Conservation (phyloP, 2,329 filamentous ascomycete genomes). For the Nemania diffusa region DNA sequence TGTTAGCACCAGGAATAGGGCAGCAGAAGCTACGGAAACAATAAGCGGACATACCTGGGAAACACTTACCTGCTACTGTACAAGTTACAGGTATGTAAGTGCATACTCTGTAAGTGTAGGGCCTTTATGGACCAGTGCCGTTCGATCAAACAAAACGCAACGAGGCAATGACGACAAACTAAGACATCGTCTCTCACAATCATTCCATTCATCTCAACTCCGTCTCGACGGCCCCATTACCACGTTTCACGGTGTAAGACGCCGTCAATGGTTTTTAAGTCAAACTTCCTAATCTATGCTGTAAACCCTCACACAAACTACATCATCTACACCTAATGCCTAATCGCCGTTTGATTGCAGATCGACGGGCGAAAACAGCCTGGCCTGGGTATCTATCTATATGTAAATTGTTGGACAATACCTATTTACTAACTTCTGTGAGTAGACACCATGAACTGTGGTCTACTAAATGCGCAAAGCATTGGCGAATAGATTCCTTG, state of each 20-base stretch:
- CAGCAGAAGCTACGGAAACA: slow-evolving; percentile 7
- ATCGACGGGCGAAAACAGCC: not conserved
- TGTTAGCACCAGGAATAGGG: not conserved
- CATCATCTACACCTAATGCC: not conserved
- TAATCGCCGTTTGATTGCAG: slow-evolving; percentile 1
- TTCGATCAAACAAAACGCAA: slow-evolving; percentile 11
- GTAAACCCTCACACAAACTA: not conserved
- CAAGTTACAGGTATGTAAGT: no score
- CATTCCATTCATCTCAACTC: not conserved
- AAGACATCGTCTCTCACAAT: not conserved
- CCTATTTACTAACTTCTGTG: not conserved
- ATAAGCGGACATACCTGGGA: slow-evolving; percentile 11
- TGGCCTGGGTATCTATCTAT: no score
- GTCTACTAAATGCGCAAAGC: not conserved
- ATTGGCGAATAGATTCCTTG: not conserved
- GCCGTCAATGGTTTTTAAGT: not conserved
- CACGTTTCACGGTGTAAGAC: not conserved
- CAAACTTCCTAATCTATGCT: slow-evolving; percentile 1
- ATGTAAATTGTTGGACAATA: not conserved
- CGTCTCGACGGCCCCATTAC: not conserved
- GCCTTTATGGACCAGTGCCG: not conserved
- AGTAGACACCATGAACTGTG: not conserved
- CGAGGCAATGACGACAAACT: not conserved
- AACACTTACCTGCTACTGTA: no score
- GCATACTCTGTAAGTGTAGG: not conserved